A percentile compares a stretch with the other conserved stretches of the same genome.
phyloP scores from a whole-genome alignment of 2,329 filamentous ascomycete genomes.

The Aspergillus phoenicis region DNA sequence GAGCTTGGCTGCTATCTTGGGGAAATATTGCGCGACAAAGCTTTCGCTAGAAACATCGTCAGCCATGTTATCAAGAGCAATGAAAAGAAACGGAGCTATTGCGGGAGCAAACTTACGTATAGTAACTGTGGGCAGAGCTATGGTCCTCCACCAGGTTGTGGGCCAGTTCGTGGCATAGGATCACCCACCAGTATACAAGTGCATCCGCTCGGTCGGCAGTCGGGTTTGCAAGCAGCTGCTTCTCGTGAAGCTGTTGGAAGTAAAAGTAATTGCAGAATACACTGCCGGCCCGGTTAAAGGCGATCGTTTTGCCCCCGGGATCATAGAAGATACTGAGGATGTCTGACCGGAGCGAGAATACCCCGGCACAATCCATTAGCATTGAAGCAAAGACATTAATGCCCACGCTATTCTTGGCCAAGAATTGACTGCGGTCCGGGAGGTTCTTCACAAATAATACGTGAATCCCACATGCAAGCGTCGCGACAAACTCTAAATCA shows the following conservation, averaged over 20 bases:
- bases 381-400: conserved; percentile 71
- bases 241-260: conserved; percentile 76
- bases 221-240: conserved; percentile 44
- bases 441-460: conserved; percentile 68
- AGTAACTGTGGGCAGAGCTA: conserved; percentile 77
- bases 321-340: conserved; percentile 89
- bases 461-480: conserved; percentile 71
- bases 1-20: conserved; percentile 65
- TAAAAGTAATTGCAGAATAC: conserved; percentile 94
- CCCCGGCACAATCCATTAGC: conserved; percentile 67
- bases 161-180: conserved; percentile 92
- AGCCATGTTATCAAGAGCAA: conserved; percentile 1
- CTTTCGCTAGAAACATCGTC: conserved; percentile 59
- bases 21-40: conserved; percentile 76
- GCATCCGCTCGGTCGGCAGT: conserved; percentile 64
- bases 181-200: conserved; percentile 87
- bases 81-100: neutral
- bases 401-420: conserved; percentile 60
- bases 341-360: conserved; percentile 71
- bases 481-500: conserved; percentile 70
- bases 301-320: conserved; percentile 75
- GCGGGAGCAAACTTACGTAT: conserved; percentile 53
- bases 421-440: conserved; percentile 57
- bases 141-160: conserved; percentile 86
- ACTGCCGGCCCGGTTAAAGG: conserved; percentile 84